Conservation (phyloP, 345 rosid species). For the Citropsis articulata region DNA sequence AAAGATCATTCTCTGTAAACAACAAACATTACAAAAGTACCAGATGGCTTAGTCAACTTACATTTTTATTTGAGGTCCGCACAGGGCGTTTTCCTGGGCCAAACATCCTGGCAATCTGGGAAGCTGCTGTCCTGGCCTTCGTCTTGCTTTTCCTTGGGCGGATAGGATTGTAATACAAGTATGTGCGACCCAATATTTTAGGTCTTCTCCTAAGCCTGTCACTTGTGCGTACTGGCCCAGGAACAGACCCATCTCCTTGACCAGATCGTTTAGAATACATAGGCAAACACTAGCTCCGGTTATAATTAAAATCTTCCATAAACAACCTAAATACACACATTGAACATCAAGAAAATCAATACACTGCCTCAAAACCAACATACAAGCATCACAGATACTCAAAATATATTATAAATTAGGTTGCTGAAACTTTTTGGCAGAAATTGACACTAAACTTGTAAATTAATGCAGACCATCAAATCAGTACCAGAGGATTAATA, state of each 20-base stretch:
- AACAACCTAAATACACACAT: constrained; percentile 21
- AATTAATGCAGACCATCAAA: not conserved
- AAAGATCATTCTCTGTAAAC: not conserved
- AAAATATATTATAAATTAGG: not conserved
- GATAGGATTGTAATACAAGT: constrained; percentile 61
- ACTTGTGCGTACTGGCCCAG: constrained; percentile 88
- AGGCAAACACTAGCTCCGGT: constrained; percentile 40
- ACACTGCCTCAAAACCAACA: constrained; percentile 4
- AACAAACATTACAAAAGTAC: not conserved
- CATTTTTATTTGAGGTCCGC: constrained; percentile 54
- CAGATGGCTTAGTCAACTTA: constrained; percentile 28
- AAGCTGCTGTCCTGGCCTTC: constrained; percentile 88
- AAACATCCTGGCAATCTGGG: constrained; percentile 85
- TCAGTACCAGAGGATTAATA: not conserved
- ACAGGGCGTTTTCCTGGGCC: constrained; percentile 55
- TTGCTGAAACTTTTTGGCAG: not conserved
- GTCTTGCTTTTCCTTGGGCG: constrained; percentile 74
- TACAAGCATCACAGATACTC: constrained; percentile 6
- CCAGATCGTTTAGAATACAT: constrained; percentile 86
- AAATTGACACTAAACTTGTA: not conserved
- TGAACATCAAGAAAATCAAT: not conserved
- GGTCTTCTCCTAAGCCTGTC: constrained; percentile 95
- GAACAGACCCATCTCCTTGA: constrained; percentile 81
- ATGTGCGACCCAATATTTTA: constrained; percentile 55
- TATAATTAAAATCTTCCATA: constrained; percentile 44